Evolutionary conservation across 805 yeast genomes (phyloP), one percentile per base, ranked within the genome.

Genomic region (Candida tibetensis): DNA sequence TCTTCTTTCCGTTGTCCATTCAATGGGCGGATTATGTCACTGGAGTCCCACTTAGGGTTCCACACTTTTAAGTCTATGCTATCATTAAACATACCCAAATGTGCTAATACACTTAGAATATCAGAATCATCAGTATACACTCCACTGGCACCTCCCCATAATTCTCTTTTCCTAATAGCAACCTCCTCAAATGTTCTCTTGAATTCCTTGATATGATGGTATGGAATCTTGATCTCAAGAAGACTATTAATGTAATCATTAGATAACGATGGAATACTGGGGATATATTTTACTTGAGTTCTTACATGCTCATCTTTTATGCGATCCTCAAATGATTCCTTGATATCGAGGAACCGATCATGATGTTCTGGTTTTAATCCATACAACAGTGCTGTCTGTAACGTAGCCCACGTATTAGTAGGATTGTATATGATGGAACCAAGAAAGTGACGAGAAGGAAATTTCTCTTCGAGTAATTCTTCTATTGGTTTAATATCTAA

Each of bases 41-140:
- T 29, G 4, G 36, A 28, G 2, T 36, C 49, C 70, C 69, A 65
- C 3, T 41, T 36, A 6, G 48, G 29, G 44, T 65, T 65, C 65
- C 70, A 58, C 23, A 49, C 52, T n/a, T 47, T 42, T 42, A 66
- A 47, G 38, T 64, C 60, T 2, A 62, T 36, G 4, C 35, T 56
- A 9, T 70, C 56, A 37, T 72, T 58, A 40, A 81, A 69, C 32
- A 82, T 62, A 0, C 96, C 96, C 44, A 80, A 66, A 51, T 93
- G 98, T 45, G 78, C 74, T 36, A 91, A 63, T 0, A 81, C 83
- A 4, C 85, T 71, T 26, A 91, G 71, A 2, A 90, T 65, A 58
- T 91, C 96, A 1, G 95, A 84, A 58, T 91, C 99, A 60, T 93
- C 98, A 0, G 97, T 86, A 60, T 91, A 93, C 1, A 93, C 69